Conservation (phyloP, 2,329 filamentous ascomycete species). For the Knufia petricola region DNA sequence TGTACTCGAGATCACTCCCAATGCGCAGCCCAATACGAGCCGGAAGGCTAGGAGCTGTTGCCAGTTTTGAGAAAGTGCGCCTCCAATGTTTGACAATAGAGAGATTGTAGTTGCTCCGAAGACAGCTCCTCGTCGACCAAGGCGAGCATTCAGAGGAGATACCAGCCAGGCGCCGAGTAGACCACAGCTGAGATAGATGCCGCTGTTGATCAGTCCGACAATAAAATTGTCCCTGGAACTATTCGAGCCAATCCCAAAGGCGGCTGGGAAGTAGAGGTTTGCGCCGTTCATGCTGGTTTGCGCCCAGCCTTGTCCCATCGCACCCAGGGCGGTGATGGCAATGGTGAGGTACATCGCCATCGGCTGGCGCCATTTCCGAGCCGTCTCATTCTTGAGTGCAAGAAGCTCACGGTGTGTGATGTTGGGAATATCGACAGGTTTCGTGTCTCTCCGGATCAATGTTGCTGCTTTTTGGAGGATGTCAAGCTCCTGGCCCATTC, state of each 20-base stretch:
- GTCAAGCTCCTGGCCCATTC: slow-evolving; percentile 9
- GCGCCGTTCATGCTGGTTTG: slow-evolving; percentile 45
- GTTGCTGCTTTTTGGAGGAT: slow-evolving; percentile 13
- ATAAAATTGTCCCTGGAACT: slow-evolving; percentile 45
- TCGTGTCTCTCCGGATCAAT: slow-evolving; percentile 11
- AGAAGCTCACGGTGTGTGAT: slow-evolving; percentile 34
- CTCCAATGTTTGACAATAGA: slow-evolving; percentile 35
- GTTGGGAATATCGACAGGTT: slow-evolving; percentile 16
- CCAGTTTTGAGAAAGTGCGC: slow-evolving; percentile 51
- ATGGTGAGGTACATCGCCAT: slow-evolving; percentile 41
- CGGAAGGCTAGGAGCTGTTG: slow-evolving; percentile 46
- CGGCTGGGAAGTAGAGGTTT: slow-evolving; percentile 42
- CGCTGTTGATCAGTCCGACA: slow-evolving; percentile 55
- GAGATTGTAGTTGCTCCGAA: slow-evolving; percentile 54
- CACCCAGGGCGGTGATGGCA: slow-evolving; percentile 43
- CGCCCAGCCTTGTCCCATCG: slow-evolving; percentile 45
- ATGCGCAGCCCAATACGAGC: slow-evolving; percentile 31
- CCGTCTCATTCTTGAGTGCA: slow-evolving; percentile 35
- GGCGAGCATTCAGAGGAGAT: slow-evolving; percentile 59
- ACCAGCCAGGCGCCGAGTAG: slow-evolving; percentile 56
- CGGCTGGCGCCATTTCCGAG: slow-evolving; percentile 43
- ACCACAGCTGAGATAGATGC: slow-evolving; percentile 44
- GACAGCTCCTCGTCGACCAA: slow-evolving; percentile 62
- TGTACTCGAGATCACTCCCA: slow-evolving; percentile 35
- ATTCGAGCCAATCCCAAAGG: slow-evolving; percentile 36